These are phyloP conservation scores for Cucurbita ficifolia DNA, from an alignment of 306 rosid species.

Conservation along the genomic window DNA sequence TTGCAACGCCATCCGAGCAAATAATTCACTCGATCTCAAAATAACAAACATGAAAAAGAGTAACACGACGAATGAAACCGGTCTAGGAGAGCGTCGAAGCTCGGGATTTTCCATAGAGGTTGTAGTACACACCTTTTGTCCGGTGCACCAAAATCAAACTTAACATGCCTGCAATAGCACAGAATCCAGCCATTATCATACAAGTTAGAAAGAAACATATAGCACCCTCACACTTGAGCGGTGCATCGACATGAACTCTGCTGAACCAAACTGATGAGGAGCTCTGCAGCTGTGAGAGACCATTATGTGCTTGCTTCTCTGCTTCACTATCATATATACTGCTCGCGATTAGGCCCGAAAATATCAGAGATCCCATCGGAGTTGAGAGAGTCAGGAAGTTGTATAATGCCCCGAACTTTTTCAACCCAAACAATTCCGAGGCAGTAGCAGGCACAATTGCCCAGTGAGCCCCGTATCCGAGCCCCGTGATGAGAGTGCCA, in stretches of 20 bases:
- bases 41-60: not conserved
- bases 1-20: not conserved
- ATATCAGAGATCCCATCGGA: constrained; percentile 62
- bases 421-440: constrained; percentile 81
- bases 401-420: constrained; percentile 82
- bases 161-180: constrained; percentile 40
- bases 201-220: constrained; percentile 73
- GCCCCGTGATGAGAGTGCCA: constrained; percentile 61
- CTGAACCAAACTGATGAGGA: constrained; percentile 26
- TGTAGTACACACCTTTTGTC: constrained; percentile 55
- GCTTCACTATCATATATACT: constrained; percentile 68
- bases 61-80: not conserved
- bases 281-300: not conserved
- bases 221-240: constrained; percentile 48
- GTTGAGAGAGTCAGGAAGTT: constrained; percentile 77
- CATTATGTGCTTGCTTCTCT: constrained; percentile 56
- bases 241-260: constrained; percentile 14
- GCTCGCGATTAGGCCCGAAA: constrained; percentile 75
- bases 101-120: constrained; percentile 63
- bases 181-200: constrained; percentile 52
- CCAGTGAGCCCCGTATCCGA: constrained; percentile 97
- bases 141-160: constrained; percentile 65
- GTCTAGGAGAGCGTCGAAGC: constrained; percentile 7
- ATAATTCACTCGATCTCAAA: not conserved
- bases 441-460: constrained; percentile 91